phyloP scores from a whole-genome alignment of 306 rosid genomes.

The Quercus wislizeni region DNA sequence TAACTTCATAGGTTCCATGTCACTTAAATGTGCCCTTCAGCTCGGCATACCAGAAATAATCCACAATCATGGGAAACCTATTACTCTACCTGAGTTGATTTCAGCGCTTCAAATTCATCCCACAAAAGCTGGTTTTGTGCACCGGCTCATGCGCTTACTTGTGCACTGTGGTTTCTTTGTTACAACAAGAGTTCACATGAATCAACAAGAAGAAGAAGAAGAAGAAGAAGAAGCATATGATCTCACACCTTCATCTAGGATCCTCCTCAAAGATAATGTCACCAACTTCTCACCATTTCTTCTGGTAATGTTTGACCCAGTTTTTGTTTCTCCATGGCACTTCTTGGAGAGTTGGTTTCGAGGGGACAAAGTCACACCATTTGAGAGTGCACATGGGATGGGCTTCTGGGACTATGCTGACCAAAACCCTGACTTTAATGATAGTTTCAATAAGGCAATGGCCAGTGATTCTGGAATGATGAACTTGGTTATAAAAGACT shows the following conservation, averaged over 20 bases:
- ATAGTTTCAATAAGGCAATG: conserved; percentile 39
- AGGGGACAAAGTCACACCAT: conserved; percentile 8
- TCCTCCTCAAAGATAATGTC: conserved; percentile 28
- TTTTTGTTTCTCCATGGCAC: conserved; percentile 19
- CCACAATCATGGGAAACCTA: conserved; percentile 41
- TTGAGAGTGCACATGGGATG: conserved; percentile 38
- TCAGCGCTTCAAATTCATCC: conserved; percentile 38
- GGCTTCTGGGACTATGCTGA: conserved; percentile 27
- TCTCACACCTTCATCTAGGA: conserved; percentile 47
- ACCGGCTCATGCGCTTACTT: conserved; percentile 38
- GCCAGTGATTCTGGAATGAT: conserved; percentile 41
- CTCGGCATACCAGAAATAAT: conserved; percentile 48
- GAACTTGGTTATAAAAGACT: conserved; percentile 33
- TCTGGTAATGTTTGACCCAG: conserved; percentile 4
- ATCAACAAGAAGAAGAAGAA: background rate
- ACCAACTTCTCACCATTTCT: conserved; percentile 12
- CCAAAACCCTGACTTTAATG: background rate
- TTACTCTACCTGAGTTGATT: conserved; percentile 37
- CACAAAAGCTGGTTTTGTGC: conserved; percentile 3
- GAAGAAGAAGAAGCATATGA: conserved; percentile 27
- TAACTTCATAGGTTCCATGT: conserved; percentile 42
- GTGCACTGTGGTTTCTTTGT: conserved; percentile 41
- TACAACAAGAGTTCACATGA: conserved; percentile 3
- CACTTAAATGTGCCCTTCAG: conserved; percentile 41
- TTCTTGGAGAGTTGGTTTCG: conserved; percentile 33